phyloP scores from a whole-genome alignment of 139 green algal genomes.

The Picochlorum sp. region DNA sequence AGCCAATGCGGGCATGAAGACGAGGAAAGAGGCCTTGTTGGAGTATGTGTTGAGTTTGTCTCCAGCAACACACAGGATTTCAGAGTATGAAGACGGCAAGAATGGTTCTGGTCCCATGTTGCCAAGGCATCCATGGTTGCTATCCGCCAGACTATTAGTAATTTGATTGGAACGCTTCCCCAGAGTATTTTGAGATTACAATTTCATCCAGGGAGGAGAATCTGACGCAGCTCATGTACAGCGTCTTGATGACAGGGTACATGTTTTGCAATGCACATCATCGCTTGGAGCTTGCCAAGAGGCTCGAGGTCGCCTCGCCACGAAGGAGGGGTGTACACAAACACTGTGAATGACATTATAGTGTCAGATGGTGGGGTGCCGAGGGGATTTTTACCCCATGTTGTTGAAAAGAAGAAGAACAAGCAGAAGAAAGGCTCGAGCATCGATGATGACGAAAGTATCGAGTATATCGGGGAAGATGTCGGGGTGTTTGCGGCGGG shows the following conservation, averaged over 20 bases:
- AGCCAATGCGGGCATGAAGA: background rate
- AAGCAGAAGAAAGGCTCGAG: background rate
- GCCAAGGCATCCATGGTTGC: background rate
- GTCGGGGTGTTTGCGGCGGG: background rate
- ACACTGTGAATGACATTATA: background rate
- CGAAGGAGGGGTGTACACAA: background rate
- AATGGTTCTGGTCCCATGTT: background rate
- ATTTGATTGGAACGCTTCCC: conserved; percentile 76
- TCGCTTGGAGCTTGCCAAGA: conserved; percentile 53
- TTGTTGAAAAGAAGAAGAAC: background rate
- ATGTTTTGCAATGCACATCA: conserved; percentile 75
- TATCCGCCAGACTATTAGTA: conserved; percentile 55
- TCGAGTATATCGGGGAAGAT: background rate
- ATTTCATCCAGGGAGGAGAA: conserved; percentile 66
- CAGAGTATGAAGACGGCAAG: background rate
- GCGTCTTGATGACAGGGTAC: conserved; percentile 76
- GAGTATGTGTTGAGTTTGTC: conserved; percentile 1
- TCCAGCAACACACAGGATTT: background rate
- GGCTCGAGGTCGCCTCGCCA: background rate
- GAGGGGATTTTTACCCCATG: background rate
- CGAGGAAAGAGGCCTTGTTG: background rate
- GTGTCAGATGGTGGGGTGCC: background rate
- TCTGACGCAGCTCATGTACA: conserved; percentile 81
- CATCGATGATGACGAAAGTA: background rate
- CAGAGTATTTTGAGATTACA: conserved; percentile 73